phyloP scores from a whole-genome alignment of 2,329 filamentous ascomycete species.

The Xylaria sp. region DNA sequence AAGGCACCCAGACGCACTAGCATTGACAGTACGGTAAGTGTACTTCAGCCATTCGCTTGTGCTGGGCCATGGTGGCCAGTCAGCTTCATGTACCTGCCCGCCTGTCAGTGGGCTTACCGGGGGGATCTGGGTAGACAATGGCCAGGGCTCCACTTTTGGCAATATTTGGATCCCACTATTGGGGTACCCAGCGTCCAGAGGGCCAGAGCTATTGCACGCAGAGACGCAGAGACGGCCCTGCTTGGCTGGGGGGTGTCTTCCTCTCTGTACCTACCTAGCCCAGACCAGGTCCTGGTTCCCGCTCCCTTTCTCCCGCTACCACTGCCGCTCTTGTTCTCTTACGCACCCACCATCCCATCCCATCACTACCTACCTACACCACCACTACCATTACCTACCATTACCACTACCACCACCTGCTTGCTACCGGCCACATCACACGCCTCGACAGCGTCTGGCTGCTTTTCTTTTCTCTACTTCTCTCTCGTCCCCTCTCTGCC shows the following conservation, averaged over 20 bases:
- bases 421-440: slow-evolving; percentile 17
- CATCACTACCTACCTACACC: slow-evolving; percentile 25
- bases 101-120: slow-evolving; percentile 29
- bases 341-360: slow-evolving; percentile 34
- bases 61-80: slow-evolving; percentile 30
- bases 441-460: slow-evolving; percentile 2
- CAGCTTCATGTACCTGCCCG: slow-evolving; percentile 32
- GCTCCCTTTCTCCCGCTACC: slow-evolving; percentile 30
- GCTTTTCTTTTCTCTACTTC: slow-evolving; percentile 16
- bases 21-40: slow-evolving; percentile 30
- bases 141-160: slow-evolving; percentile 36
- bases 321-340: slow-evolving; percentile 32
- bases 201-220: too few species aligned
- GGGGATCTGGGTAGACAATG: slow-evolving; percentile 26
- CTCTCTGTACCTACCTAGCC: slow-evolving; percentile 21
- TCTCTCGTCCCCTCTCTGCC: neutral
- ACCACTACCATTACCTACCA: slow-evolving; percentile 22
- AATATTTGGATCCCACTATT: slow-evolving; percentile 43
- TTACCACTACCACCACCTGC: slow-evolving; percentile 22
- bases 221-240: slow-evolving; percentile 38
- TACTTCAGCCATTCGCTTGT: slow-evolving; percentile 32
- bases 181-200: slow-evolving; percentile 35
- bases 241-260: slow-evolving; percentile 26
- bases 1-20: slow-evolving; percentile 16
- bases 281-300: slow-evolving; percentile 28